Base-by-base conservation (phyloP, 2,329 filamentous ascomycete genomes). In the Exophiala dermatitidis region DNA sequence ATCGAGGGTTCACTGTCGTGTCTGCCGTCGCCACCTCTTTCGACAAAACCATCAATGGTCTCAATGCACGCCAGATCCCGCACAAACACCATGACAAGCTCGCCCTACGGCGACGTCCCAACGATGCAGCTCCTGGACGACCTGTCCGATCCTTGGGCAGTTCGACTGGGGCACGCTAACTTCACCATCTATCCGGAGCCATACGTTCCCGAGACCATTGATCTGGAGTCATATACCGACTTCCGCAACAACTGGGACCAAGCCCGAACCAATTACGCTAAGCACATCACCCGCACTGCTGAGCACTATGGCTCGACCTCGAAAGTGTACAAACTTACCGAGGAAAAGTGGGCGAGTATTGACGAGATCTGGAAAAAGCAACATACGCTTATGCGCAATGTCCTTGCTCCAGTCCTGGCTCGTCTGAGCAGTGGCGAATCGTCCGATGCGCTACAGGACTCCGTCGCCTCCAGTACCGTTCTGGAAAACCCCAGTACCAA, bases 221-320 rank as follows among this genome's bases (percentile, higher is more conserved):
- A 85, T 60, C 65, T 83, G 6, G 76, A 79, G 3, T 72, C 76
- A 2, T 81, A 83, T 64, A 78, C 78, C 33, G 78, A 82, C 64
- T 76, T 95, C 47, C 82, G 86, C 48, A 76, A 80, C 4, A 86
- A 94, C 64, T 95, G 90, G 90, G 85, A 91, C 63, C 72, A 81
- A 33, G 91, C 91, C 30, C 81, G 89, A 46, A 80, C 81, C 68
- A 93, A 95, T 67, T 96, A 90, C 72, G 87, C 87, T 61, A 91
- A 90, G 68, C 90, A 95, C 65, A 80, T 94, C 19, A 86, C 88
- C 7, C 86, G 89, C 53, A 93, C 88, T 0, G 86, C 87, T 52
- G 90, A 95, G 69, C 89, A 96, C 70, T 95, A 95, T 63, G 90
- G 90, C 10, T 77, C 84, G 33, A 95, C 89, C 0, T 95, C 90